Evolutionary conservation across 2,329 filamentous ascomycete species (phyloP).

Genomic region (Cladosporium austrohemisphaericum): DNA sequence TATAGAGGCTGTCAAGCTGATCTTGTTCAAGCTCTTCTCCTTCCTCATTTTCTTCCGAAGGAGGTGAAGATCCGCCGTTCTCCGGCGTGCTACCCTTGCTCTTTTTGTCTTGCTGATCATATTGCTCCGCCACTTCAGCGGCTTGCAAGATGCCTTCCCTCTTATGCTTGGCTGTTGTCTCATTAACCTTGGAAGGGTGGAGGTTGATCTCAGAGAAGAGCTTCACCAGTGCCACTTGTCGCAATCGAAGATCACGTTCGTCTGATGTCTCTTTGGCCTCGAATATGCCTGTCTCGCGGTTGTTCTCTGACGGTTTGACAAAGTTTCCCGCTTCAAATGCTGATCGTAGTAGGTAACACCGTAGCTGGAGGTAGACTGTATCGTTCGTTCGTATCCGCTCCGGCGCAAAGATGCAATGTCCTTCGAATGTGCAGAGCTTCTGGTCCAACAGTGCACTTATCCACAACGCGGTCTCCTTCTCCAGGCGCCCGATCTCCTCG

Average conservation of each 20-base stretch:
- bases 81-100: slow-evolving; percentile 36
- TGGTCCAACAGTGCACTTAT: slow-evolving; percentile 90
- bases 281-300: slow-evolving; percentile 70
- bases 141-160: slow-evolving; percentile 80
- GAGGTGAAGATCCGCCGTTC: slow-evolving; percentile 52
- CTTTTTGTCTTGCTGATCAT: slow-evolving; percentile 56
- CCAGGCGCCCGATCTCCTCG: slow-evolving; percentile 78
- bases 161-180: slow-evolving; percentile 70
- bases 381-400: slow-evolving; percentile 85
- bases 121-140: slow-evolving; percentile 81
- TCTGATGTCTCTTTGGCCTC: slow-evolving; percentile 82
- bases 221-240: slow-evolving; percentile 83
- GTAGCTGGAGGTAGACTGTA: slow-evolving; percentile 85
- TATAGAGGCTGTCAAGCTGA: slow-evolving; percentile 88
- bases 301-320: slow-evolving; percentile 60
- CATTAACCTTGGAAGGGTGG: slow-evolving; percentile 69
- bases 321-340: slow-evolving; percentile 68
- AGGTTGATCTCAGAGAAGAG: slow-evolving; percentile 87
- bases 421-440: slow-evolving; percentile 81
- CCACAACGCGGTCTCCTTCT: slow-evolving; percentile 85
- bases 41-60: slow-evolving; percentile 59
- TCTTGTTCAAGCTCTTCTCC: slow-evolving; percentile 91
- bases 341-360: slow-evolving; percentile 68
- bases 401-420: slow-evolving; percentile 81
- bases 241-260: slow-evolving; percentile 75